Percentiles rank a stretch among this genome's conserved stretches.
Evolutionary conservation across 2,329 filamentous ascomycete species (phyloP).

Genomic region (Arachnomyces sp.): DNA sequence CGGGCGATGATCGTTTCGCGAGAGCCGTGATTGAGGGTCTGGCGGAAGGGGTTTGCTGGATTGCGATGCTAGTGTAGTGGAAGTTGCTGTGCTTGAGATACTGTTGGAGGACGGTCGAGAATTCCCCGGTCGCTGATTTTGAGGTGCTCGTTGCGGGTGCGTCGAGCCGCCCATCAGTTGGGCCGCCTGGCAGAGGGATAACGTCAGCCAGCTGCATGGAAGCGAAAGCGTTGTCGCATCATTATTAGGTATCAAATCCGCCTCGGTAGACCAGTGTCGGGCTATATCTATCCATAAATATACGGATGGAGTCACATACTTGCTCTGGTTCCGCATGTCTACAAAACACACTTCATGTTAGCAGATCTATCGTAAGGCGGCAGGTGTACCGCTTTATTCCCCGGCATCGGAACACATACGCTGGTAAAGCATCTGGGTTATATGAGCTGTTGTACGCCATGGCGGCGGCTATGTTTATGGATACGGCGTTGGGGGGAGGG

Average conservation of each 20-base stretch:
- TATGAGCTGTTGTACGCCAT: slow-evolving; percentile 95
- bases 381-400: slow-evolving; percentile 16
- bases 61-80: slow-evolving; percentile 6
- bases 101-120: slow-evolving; percentile 8
- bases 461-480: slow-evolving; percentile 6
- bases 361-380: too few relatives aligned
- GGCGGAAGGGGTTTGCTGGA: neutral
- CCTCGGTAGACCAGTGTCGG: slow-evolving; percentile 4
- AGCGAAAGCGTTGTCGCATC: neutral
- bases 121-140: slow-evolving; percentile 2
- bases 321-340: slow-evolving; percentile 71
- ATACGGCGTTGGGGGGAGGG: neutral
- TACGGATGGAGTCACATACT: slow-evolving; percentile 38
- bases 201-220: neutral
- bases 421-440: slow-evolving; percentile 90
- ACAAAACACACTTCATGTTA: slow-evolving; percentile 6
- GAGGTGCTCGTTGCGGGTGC: slow-evolving; percentile 22
- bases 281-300: slow-evolving; percentile 14
- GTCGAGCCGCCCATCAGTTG: slow-evolving; percentile 36
- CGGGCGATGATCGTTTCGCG: slow-evolving; percentile 4
- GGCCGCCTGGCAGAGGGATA: slow-evolving; percentile 30
- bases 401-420: slow-evolving; percentile 49
- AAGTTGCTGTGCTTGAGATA: slow-evolving; percentile 13
- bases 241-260: neutral
- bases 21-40: slow-evolving; percentile 33